A percentile compares a stretch with the other conserved stretches of the same genome.
These are phyloP conservation scores for Hysterium pulicare DNA, from an alignment of 2,329 filamentous ascomycete species.

Conservation along the genomic window DNA sequence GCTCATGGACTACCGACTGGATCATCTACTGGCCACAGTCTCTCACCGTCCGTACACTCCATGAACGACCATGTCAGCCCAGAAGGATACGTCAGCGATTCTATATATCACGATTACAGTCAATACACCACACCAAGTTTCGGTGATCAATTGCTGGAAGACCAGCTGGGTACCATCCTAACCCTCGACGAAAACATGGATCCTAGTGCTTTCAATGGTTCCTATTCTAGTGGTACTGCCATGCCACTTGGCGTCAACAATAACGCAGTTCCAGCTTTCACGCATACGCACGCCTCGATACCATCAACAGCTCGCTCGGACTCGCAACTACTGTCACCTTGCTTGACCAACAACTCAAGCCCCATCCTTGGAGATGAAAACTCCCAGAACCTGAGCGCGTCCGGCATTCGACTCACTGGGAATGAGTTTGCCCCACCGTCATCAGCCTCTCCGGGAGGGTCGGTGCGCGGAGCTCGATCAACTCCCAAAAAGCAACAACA, in stretches of 20 bases:
- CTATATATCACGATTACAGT: constrained; percentile 28
- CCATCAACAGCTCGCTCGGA: constrained; percentile 20
- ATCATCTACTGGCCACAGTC: constrained; percentile 24
- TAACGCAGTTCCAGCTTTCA: constrained; percentile 26
- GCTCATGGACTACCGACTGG: constrained; percentile 28
- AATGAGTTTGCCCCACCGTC: constrained; percentile 19
- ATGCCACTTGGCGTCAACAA: constrained; percentile 27
- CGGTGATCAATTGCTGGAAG: constrained; percentile 28
- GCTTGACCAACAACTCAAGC: constrained; percentile 35
- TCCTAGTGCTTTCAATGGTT: constrained; percentile 15
- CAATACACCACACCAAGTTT: constrained; percentile 32
- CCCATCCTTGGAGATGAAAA: constrained; percentile 31
- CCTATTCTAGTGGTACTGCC: constrained; percentile 21
- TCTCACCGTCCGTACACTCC: constrained; percentile 36
- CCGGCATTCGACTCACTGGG: constrained; percentile 18
- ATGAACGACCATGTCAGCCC: constrained; percentile 35
- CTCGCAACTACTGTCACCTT: constrained; percentile 34
- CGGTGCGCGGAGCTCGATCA: constrained; percentile 18
- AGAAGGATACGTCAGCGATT: constrained; percentile 34
- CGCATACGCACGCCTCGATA: constrained; percentile 23
- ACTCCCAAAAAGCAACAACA: constrained; percentile 32
- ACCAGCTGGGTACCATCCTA: constrained; percentile 21
- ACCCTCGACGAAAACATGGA: constrained; percentile 24
- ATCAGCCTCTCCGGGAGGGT: constrained; percentile 23
- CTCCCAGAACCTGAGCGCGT: constrained; percentile 13